These are phyloP conservation scores for Pyrus betulifolia DNA, from an alignment of 306 rosid genomes.

Conservation along the genomic window DNA sequence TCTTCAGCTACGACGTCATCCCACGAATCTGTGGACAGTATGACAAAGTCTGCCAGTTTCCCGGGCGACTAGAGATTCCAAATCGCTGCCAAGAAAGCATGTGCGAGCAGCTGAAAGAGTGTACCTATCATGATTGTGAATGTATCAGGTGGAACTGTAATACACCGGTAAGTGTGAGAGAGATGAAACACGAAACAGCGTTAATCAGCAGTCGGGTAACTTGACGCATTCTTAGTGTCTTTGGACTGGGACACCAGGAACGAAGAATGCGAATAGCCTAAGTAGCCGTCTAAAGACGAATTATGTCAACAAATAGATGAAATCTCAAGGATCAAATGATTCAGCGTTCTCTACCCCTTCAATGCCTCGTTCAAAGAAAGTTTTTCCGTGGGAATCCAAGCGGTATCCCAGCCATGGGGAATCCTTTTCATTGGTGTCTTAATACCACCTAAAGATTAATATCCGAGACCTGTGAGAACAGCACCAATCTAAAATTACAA, in stretches of 20 bases:
- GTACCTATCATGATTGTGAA: slow-evolving; percentile 37
- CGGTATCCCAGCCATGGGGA: slow-evolving; percentile 48
- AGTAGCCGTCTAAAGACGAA: neutral
- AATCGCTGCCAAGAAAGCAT: slow-evolving; percentile 62
- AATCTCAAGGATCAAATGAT: neutral
- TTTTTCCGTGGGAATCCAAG: slow-evolving; percentile 74
- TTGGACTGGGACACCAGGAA: neutral
- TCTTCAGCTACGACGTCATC: slow-evolving; percentile 41
- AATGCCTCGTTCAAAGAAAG: slow-evolving; percentile 57
- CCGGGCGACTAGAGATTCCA: slow-evolving; percentile 68
- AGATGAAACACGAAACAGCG: neutral
- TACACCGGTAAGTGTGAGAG: neutral
- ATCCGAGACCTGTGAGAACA: slow-evolving; percentile 43
- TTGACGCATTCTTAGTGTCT: neutral
- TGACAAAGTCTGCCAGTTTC: slow-evolving; percentile 78
- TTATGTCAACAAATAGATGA: neutral
- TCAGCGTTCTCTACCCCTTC: slow-evolving; percentile 47
- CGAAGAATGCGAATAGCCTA: neutral
- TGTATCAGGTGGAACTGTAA: neutral
- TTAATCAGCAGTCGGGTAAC: neutral
- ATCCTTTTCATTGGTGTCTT: slow-evolving; percentile 57
- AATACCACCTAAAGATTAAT: slow-evolving; percentile 61
- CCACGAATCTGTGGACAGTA: slow-evolving; percentile 62
- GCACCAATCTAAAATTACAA: slow-evolving; percentile 6
- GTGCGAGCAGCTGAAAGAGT: slow-evolving; percentile 80